Base-by-base conservation (phyloP, 306 rosid genomes). In the Prunus salicina region DNA sequence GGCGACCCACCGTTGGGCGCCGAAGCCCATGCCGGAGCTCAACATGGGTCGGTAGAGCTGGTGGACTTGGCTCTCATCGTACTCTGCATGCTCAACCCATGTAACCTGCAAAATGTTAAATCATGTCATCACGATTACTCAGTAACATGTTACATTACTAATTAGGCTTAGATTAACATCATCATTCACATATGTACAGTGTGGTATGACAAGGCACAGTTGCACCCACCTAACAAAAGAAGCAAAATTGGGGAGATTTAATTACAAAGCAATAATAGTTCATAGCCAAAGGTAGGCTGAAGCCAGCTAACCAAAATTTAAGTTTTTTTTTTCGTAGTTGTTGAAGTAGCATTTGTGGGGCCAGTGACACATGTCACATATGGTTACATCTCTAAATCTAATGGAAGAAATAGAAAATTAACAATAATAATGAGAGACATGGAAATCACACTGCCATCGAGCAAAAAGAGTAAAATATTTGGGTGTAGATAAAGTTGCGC, bases 1-100 rank as follows among this genome's bases (percentile, higher is more conserved):
- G 72, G 98, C 91, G 1, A 96, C 83, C 99, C 99, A 96, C 0
- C 99, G 93, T 14, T 86, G 91, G 0, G 99, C 88, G 0, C 99
- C 99, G 19, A 92, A 92, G 4, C 93, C 99, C 88, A 89, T 92
- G 64, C 99, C 98, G 2, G 97, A 96, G 73, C 89, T 88, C 52
- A 96, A 65, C 82, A 92, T 46, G 2, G 97, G 84, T 19, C 97
- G 83, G 56, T 96, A 96, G 3, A 91, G 82, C 64, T 87, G 97
- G 85, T 96, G 98, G 12, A 92, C 87, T 78, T 88, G 91, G 75
- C 85, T 92, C 57, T 92, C 98, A 1, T 96, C 99, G 62, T 91
- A 92, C 72, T 91, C 97, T 8, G 96, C 93, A 84, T 96, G 98
- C 68, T 96, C 99, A 70, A 96, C 96, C 99, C 99, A 96, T 34